Conservation (phyloP, 257 asterid genomes). For the Solanum dulcamara region DNA sequence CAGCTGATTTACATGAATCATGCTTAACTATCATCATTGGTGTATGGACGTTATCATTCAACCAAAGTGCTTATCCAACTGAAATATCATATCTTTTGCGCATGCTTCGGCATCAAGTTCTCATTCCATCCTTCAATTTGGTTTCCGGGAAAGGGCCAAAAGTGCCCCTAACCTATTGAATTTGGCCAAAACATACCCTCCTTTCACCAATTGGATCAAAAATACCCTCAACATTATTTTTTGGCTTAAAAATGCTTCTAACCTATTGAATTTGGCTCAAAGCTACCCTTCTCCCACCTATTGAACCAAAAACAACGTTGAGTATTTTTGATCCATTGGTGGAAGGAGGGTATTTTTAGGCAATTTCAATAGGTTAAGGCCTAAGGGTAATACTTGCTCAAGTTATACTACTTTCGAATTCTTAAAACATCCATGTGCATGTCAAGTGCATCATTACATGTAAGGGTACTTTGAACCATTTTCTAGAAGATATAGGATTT, state of each 20-base stretch:
- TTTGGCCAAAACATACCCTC: too few species aligned
- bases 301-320: neutral
- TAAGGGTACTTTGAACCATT: neutral
- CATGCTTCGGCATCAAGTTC: neutral
- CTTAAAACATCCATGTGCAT: neutral
- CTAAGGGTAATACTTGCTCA: neutral
- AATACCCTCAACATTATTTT: too few species aligned
- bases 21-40: neutral
- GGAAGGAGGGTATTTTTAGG: neutral
- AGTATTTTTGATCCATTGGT: neutral
- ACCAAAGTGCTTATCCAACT: neutral
- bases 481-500: neutral
- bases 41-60: neutral
- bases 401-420: neutral
- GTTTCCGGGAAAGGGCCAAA: neutral
- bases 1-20: neutral
- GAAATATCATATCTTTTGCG: neutral
- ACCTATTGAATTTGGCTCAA: neutral
- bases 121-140: neutral
- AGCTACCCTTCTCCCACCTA: neutral
- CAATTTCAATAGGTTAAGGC: neutral
- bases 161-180: neutral
- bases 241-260: neutral
- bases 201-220: too few species aligned
- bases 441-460: neutral